phyloP scores from a whole-genome alignment of 441 rosid species.

The Capsella rubella region DNA sequence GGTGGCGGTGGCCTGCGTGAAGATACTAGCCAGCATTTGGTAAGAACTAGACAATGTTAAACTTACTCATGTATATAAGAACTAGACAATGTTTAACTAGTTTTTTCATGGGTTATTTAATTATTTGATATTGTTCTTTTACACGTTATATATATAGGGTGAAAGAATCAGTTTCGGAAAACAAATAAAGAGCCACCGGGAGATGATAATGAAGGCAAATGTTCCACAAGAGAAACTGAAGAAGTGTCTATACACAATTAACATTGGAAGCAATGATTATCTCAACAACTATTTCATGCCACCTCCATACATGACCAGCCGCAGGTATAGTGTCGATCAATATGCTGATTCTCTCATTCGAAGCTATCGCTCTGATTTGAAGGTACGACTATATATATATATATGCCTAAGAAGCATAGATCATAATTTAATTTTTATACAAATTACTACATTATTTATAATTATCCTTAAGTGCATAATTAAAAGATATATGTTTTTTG shows the following conservation, averaged over 20 bases:
- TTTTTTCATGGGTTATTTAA: neutral
- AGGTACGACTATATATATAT: conserved; percentile 42
- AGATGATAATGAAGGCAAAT: conserved; percentile 9
- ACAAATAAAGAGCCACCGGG: conserved; percentile 56
- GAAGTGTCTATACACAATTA: conserved; percentile 59
- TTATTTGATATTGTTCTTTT: neutral
- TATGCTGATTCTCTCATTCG: conserved; percentile 51
- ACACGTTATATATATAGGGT: conserved; percentile 47
- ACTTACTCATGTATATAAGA: neutral
- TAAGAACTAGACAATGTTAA: conserved; percentile 4
- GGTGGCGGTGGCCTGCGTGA: conserved; percentile 57
- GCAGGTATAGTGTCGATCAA: conserved; percentile 40
- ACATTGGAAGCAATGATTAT: conserved; percentile 68
- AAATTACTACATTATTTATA: too few relatives aligned
- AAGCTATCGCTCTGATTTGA: conserved; percentile 46
- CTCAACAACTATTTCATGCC: conserved; percentile 65
- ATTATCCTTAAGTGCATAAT: neutral
- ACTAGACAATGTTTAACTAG: neutral
- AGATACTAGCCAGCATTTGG: conserved; percentile 53
- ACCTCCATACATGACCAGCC: conserved; percentile 39
- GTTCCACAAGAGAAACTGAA: conserved; percentile 40
- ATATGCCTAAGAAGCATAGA: too few relatives aligned
- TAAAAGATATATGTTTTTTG: neutral
- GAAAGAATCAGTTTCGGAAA: conserved; percentile 43
- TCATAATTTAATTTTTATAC: too few relatives aligned